Percentiles rank a stretch among this genome's conserved stretches.
phyloP scores from a whole-genome alignment of 805 yeast species.

The Candida rishiriensis region DNA sequence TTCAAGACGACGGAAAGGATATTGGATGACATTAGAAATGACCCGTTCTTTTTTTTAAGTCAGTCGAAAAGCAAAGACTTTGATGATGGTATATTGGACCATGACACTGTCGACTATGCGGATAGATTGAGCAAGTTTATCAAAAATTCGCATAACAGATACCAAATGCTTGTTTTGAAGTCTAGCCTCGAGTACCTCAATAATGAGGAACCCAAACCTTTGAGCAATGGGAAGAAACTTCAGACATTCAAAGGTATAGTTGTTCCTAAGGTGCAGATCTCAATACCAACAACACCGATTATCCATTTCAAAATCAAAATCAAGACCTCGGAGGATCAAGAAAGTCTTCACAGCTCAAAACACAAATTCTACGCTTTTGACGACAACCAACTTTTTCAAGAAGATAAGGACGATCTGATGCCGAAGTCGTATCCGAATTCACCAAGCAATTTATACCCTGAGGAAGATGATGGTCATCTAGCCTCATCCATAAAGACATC shows the following conservation, averaged over 20 bases:
- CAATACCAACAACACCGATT: constrained; percentile 16
- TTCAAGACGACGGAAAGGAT: constrained; percentile 67
- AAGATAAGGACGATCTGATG: constrained; percentile 22
- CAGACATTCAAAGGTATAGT: constrained; percentile 24
- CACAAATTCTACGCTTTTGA: constrained; percentile 25
- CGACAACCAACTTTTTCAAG: constrained; percentile 23
- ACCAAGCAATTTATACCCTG: background rate
- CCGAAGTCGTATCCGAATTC: constrained; percentile 6
- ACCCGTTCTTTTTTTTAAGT: constrained; percentile 31
- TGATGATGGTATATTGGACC: constrained; percentile 25
- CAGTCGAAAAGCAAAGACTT: constrained; percentile 2
- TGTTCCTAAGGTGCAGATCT: constrained; percentile 15
- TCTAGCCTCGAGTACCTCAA: constrained; percentile 22
- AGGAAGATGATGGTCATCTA: constrained; percentile 8
- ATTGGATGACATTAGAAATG: constrained; percentile 56
- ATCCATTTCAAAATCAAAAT: constrained; percentile 27
- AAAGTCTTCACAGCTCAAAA: constrained; percentile 8
- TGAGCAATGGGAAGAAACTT: constrained; percentile 8
- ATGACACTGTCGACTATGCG: constrained; percentile 34
- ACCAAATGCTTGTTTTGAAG: constrained; percentile 32
- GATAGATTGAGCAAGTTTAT: constrained; percentile 17
- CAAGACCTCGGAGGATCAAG: constrained; percentile 15
- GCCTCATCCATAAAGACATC: constrained; percentile 15
- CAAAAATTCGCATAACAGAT: constrained; percentile 14
- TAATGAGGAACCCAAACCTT: constrained; percentile 9